phyloP scores from a whole-genome alignment of 352 stramenopile genomes.

The Pelagophyceae sp. region DNA sequence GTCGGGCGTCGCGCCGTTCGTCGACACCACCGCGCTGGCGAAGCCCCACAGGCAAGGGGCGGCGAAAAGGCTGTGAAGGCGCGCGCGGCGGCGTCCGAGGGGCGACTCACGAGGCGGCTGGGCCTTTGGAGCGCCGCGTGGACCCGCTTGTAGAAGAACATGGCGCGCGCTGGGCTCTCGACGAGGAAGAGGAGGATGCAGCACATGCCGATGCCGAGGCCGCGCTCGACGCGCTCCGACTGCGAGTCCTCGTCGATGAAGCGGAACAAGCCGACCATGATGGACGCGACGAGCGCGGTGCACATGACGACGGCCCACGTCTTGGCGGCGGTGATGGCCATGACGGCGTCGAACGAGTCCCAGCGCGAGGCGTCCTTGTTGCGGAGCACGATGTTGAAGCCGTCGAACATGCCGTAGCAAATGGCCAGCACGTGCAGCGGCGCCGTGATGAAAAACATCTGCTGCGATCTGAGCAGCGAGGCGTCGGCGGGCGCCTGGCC shows the following conservation, averaged over 20 bases:
- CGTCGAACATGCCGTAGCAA: neutral
- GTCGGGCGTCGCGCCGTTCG: no score
- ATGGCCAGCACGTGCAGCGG: constrained; percentile 6
- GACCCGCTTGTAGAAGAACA: constrained; percentile 11
- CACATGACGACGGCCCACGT: neutral
- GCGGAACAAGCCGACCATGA: neutral
- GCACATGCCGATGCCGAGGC: neutral
- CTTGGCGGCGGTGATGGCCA: constrained; percentile 8
- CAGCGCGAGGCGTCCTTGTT: constrained; percentile 2
- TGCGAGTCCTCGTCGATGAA: neutral
- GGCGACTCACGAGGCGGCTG: neutral
- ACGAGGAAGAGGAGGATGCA: neutral
- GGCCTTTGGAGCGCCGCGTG: neutral
- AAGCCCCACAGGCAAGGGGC: no score
- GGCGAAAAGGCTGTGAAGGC: no score
- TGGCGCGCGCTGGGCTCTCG: neutral
- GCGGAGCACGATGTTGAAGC: neutral
- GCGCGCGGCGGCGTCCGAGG: neutral
- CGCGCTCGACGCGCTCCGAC: neutral
- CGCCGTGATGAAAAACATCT: constrained; percentile 18
- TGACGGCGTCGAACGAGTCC: constrained; percentile 1
- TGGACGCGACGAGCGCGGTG: neutral
- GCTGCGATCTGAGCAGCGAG: neutral
- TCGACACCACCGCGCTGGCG: no score
- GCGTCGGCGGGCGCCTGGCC: neutral